Conservation (phyloP, 345 rosid genomes). For the Barbarea vulgaris region DNA sequence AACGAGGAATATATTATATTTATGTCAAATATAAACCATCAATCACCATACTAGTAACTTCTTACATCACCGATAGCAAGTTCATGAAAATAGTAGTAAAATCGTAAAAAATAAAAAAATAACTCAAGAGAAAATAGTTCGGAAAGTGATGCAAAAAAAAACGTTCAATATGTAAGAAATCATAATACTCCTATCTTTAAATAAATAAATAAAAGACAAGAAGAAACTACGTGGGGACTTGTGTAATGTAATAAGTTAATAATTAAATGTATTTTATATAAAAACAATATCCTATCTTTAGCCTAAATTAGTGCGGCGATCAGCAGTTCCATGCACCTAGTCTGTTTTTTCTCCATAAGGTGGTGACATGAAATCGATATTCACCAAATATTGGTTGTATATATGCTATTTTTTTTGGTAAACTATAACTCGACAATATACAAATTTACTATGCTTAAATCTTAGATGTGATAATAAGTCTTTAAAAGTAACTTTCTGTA, state of each 20-base stretch:
- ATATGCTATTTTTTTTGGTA: neutral
- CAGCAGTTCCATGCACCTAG: slow-evolving; percentile 33
- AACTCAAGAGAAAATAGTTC: neutral
- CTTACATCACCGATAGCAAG: neutral
- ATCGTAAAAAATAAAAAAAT: neutral
- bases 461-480: neutral
- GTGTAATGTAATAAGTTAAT: slow-evolving; percentile 15
- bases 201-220: neutral
- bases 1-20: slow-evolving; percentile 12
- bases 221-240: slow-evolving; percentile 22
- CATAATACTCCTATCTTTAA: too few species aligned
- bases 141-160: neutral
- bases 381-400: neutral
- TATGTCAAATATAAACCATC: slow-evolving; percentile 6
- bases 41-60: neutral
- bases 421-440: neutral
- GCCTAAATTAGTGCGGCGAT: slow-evolving; percentile 12
- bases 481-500: neutral
- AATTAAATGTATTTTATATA: neutral
- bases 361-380: slow-evolving; percentile 14
- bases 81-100: neutral
- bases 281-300: neutral
- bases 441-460: neutral
- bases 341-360: neutral
- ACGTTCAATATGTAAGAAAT: neutral